These are phyloP conservation scores for Mycena filopes DNA, from an alignment of 768 basidiomycete genomes.

Conservation along the genomic window DNA sequence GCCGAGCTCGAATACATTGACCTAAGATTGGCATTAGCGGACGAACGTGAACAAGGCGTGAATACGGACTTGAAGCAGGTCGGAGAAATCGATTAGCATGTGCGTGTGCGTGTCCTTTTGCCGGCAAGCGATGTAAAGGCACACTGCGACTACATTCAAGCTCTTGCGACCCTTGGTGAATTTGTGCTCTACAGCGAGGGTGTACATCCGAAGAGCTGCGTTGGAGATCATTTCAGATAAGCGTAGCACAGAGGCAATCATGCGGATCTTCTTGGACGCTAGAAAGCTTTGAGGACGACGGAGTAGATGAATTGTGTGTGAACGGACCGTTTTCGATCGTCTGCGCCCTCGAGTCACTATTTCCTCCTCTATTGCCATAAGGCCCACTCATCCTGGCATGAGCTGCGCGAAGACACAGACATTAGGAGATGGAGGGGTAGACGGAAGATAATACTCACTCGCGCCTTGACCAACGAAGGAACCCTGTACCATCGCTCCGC, in stretches of 20 bases:
- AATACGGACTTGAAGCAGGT: conserved; percentile 80
- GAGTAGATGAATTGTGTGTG: neutral
- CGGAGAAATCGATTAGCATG: conserved; percentile 99
- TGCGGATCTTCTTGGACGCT: conserved; percentile 89
- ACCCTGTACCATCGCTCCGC: conserved; percentile 96
- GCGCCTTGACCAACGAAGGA: conserved; percentile 91
- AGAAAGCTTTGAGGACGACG: conserved; percentile 5
- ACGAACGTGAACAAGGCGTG: neutral
- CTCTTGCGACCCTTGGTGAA: conserved; percentile 95
- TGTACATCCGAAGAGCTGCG: conserved; percentile 88
- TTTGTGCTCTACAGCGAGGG: conserved; percentile 92
- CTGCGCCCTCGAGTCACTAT: conserved; percentile 87
- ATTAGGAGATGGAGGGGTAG: conserved; percentile 1
- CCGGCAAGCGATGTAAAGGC: conserved; percentile 93
- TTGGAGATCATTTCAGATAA: conserved; percentile 85
- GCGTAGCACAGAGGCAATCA: conserved; percentile 79
- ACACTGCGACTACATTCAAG: conserved; percentile 94
- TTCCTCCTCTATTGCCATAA: conserved; percentile 83
- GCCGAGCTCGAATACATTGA: conserved; percentile 97
- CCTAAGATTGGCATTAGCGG: conserved; percentile 54
- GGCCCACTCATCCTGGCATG: conserved; percentile 86
- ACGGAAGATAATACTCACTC: conserved; percentile 62
- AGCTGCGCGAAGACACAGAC: conserved; percentile 55
- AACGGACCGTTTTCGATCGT: conserved; percentile 87
- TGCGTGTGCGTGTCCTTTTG: conserved; percentile 91